Percentiles rank a stretch among this genome's conserved stretches.
Evolutionary conservation across 805 yeast genomes (phyloP).

Genomic region (Peterozyma toletana): DNA sequence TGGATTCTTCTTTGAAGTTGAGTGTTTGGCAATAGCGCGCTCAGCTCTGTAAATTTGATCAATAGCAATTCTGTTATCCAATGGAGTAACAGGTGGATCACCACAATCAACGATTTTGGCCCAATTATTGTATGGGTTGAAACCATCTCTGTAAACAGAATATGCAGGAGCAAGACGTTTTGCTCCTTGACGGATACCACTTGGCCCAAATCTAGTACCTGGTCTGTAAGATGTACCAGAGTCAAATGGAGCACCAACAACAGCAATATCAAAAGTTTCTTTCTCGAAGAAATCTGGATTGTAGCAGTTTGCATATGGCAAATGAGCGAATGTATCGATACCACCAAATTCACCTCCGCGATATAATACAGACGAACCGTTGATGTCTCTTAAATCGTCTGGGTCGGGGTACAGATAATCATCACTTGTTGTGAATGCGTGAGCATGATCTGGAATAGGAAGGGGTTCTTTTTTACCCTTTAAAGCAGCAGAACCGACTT

Average conservation of each 20-base stretch:
- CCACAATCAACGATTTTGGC: constrained; percentile 57
- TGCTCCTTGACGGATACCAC: constrained; percentile 37
- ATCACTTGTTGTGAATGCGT: constrained; percentile 23
- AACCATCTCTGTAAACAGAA: constrained; percentile 48
- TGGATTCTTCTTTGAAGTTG: constrained; percentile 20
- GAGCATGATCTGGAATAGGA: constrained; percentile 21
- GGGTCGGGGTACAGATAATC: constrained; percentile 25
- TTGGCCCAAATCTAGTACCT: constrained; percentile 48
- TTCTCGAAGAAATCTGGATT: constrained; percentile 27
- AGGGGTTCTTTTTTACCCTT: constrained; percentile 19
- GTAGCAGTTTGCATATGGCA: constrained; percentile 39
- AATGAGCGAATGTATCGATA: constrained; percentile 46
- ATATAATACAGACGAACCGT: constrained; percentile 29
- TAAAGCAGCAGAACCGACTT: constrained; percentile 15
- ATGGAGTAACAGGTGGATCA: constrained; percentile 62
- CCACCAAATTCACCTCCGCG: constrained; percentile 44
- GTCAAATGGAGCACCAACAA: constrained; percentile 51
- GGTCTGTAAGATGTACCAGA: constrained; percentile 45
- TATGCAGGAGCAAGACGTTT: constrained; percentile 32
- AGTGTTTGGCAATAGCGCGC: constrained; percentile 33
- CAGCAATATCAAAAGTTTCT: constrained; percentile 35
- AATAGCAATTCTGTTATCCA: constrained; percentile 58
- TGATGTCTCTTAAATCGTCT: constrained; percentile 30
- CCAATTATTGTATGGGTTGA: constrained; percentile 52
- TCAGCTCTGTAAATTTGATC: constrained; percentile 51